Conservation (phyloP, 2,329 filamentous ascomycete species). For the Alternaria infectoria region DNA sequence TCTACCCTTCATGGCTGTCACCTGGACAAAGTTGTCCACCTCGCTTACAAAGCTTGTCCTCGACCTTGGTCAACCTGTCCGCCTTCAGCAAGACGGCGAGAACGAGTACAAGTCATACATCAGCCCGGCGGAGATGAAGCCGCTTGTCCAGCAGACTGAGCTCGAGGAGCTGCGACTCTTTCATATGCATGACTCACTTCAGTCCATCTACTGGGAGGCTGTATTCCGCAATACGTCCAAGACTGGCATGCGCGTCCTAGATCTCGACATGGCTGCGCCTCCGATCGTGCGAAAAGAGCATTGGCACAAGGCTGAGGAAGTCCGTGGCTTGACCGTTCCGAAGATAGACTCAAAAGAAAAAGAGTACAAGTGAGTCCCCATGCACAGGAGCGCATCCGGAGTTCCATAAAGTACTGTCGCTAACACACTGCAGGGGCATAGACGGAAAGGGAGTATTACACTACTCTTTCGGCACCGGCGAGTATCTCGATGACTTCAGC, state of each 20-base stretch:
- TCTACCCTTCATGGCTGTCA: conserved; percentile 31
- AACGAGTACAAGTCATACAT: conserved; percentile 29
- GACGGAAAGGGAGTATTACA: conserved; percentile 40
- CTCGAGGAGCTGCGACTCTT: conserved; percentile 40
- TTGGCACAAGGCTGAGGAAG: conserved; percentile 32
- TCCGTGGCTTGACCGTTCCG: conserved; percentile 26
- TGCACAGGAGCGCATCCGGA: too few species aligned
- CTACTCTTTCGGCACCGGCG: conserved; percentile 35
- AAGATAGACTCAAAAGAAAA: conserved; percentile 19
- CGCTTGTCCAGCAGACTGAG: conserved; percentile 27
- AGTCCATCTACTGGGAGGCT: conserved; percentile 40
- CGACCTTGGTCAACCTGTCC: conserved; percentile 32
- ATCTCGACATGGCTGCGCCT: conserved; percentile 34
- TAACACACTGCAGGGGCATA: conserved; percentile 24
- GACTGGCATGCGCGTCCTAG: conserved; percentile 28
- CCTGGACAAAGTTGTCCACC: conserved; percentile 29
- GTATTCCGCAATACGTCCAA: conserved; percentile 32
- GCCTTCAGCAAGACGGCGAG: conserved; percentile 18
- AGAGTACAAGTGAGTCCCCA: conserved; percentile 30
- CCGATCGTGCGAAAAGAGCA: conserved; percentile 34
- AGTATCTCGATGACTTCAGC: conserved; percentile 42
- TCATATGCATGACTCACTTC: conserved; percentile 31
- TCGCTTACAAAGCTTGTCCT: conserved; percentile 37
- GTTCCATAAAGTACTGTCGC: not conserved
- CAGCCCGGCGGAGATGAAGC: conserved; percentile 28